phyloP scores from a whole-genome alignment of 805 yeast genomes.

The Jamesozyma jinghongensis region DNA sequence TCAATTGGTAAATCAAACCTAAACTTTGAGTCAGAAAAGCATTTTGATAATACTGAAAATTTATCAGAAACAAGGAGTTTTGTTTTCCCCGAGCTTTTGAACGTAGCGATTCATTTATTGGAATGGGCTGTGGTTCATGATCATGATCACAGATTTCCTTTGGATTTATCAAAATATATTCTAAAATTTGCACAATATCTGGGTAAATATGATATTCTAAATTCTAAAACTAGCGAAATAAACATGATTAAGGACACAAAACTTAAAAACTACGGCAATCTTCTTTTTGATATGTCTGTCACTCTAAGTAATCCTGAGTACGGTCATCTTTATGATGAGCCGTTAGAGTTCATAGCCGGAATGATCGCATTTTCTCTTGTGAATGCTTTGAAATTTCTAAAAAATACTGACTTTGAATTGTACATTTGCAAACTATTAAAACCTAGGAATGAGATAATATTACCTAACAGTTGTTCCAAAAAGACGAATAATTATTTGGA shows the following conservation, averaged over 20 bases:
- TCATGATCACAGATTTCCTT: conserved; percentile 26
- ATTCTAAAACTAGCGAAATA: neutral
- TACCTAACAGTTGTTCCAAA: neutral
- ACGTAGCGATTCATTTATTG: conserved; percentile 28
- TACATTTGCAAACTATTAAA: conserved; percentile 13
- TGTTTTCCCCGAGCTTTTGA: conserved; percentile 31
- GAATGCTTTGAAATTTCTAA: conserved; percentile 20
- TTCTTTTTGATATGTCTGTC: conserved; percentile 24
- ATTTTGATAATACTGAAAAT: neutral
- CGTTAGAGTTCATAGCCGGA: conserved; percentile 27
- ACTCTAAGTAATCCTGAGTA: conserved; percentile 29
- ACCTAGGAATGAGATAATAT: neutral
- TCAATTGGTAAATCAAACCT: conserved; percentile 9
- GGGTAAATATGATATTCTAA: conserved; percentile 18
- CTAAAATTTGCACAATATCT: conserved; percentile 25
- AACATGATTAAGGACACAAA: conserved; percentile 17
- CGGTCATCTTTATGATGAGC: conserved; percentile 22
- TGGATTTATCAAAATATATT: conserved; percentile 27
- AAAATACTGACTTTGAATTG: conserved; percentile 12
- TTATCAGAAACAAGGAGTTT: neutral
- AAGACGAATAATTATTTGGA: conserved; percentile 9
- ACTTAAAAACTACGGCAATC: conserved; percentile 15
- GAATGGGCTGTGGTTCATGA: conserved; percentile 33
- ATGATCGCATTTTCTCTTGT: conserved; percentile 33
- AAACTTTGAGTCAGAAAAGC: neutral